Evolutionary conservation across 768 basidiomycete genomes (phyloP).

Genomic region (Piloderma croceum): DNA sequence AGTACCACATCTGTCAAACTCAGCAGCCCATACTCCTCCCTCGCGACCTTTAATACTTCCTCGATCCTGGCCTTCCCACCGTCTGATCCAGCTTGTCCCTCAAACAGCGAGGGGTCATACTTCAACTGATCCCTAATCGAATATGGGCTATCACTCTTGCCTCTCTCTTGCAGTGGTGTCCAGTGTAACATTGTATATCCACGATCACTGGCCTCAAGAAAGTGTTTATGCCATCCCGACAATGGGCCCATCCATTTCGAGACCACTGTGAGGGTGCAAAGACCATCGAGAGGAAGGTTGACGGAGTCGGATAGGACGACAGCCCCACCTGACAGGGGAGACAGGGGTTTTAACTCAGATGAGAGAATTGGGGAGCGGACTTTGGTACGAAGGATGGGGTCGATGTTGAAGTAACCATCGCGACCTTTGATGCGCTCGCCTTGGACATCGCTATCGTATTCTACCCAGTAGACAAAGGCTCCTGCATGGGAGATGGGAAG

Average conservation of each 20-base stretch:
- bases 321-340: conserved; percentile 48
- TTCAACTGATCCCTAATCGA: conserved; percentile 83
- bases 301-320: conserved; percentile 45
- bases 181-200: conserved; percentile 99
- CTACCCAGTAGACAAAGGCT: conserved; percentile 92
- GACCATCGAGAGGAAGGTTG: conserved; percentile 79
- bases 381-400: conserved; percentile 77
- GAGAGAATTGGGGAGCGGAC: conserved; percentile 72
- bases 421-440: conserved; percentile 72
- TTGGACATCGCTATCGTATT: conserved; percentile 64
- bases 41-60: conserved; percentile 61
- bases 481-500: conserved; percentile 95
- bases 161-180: conserved; percentile 90
- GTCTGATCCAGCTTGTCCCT: conserved; percentile 34
- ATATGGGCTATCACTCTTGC: conserved; percentile 87
- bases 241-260: conserved; percentile 98
- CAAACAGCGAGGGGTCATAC: conserved; percentile 77
- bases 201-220: conserved; percentile 76
- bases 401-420: conserved; percentile 94
- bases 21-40: conserved; percentile 82
- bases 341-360: conserved; percentile 43
- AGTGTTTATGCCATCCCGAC: conserved; percentile 69
- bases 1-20: conserved; percentile 93
- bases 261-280: conserved; percentile 84
- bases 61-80: conserved; percentile 55